Base-by-base conservation (phyloP, 441 rosid species). In the Pelargonium citronellum region DNA sequence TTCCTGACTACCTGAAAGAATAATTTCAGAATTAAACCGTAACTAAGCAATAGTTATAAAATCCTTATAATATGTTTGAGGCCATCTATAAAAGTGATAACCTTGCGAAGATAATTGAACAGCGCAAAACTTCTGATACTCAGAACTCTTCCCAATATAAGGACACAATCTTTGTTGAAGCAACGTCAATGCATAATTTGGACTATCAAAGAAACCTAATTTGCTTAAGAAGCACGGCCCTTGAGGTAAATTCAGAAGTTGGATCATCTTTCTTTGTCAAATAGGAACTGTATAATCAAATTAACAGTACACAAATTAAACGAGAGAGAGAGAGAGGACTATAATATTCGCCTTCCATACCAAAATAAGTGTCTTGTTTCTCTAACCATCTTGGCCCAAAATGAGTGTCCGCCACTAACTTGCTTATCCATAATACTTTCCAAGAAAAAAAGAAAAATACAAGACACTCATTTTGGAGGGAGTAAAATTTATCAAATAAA, bases 41-140 rank as follows among this genome's bases (percentile, higher is more conserved):
- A 60, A 20, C 4, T 13, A 61, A 61, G 64, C 8, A 24, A 61
- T 24, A 61, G 1, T 61, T 61, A 34, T 61, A 7, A 9, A 22
- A 3, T 61, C 64, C 8, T 39, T 7, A 39, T 24, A 61, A 61
- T 11, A 4, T 24, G 27, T 61, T 61, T 61, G 39, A n/a, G 24
- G 64, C 9, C 13, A 13, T 61, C 64, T 60, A 1, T 60, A 10
- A 60, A 60, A 60, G 22, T 60, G 62, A 30, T 27, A 69, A 82
- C 89, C 87, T 79, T 66, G 77, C 20, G 66, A 68, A 69, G 77
- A 74, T 15, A 69, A 78, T 16, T 70, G 81, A 72, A 57, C 67
- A 22, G 24, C 24, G 68, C 15, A 44, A 19, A 49, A 34, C 5
- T 65, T 55, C 20, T 37, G 73, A 66, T 64, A 66, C 10, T 15